Base-by-base conservation (phyloP, 169 alveolate genomes). In the Cryptosporidium sp. region DNA sequence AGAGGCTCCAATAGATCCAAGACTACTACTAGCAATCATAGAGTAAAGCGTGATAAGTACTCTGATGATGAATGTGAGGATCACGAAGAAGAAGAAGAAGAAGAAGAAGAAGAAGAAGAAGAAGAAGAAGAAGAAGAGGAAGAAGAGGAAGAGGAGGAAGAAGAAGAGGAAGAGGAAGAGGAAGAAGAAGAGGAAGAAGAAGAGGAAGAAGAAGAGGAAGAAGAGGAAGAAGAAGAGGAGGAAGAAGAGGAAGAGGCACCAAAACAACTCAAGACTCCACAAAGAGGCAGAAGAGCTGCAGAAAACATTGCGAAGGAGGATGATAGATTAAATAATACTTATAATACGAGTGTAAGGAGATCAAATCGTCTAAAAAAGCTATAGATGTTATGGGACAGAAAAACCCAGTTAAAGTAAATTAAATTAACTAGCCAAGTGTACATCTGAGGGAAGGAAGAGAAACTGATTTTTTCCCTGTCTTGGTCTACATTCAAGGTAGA, bases 321-420 rank as follows among this genome's bases (percentile, higher is more conserved):
- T 37, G 84, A 69, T 1, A 52, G 85, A 45, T 45, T 70, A 70
- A 70, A 70, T 70, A 70, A 39, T 45, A 44, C 85, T 45, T 21
- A 73, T 60, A 73, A 73, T 73, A 73, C 86, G 21, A 73, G 86
- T 56, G 86, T 73, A 35, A 73, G 86, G 58, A 73, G 86, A 31
- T 73, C 86, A 26, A 73, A 33, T 39, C 60, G 86, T 53, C 37
- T 73, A 39, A 53, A 26, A 60, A 73, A 35, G 60, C 65, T 3
- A 37, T 56, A 56, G 35, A 26, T 31, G 4, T 1, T n/a, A 21
- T 56, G 67, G 31, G 39, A 29, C 67, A n/a, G 14, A 56, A 21
- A 3, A 56, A 16, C 37, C 67, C 35, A 1, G 14, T 56, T 39
- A 56, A 16, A 26, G 56, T 16, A 56, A 56, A 56, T 21, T 56